Percentiles rank a stretch among this genome's conserved stretches.
Evolutionary conservation across 176 grass and related monocot genomes (phyloP).

Genomic region (Panicum miliaceum): DNA sequence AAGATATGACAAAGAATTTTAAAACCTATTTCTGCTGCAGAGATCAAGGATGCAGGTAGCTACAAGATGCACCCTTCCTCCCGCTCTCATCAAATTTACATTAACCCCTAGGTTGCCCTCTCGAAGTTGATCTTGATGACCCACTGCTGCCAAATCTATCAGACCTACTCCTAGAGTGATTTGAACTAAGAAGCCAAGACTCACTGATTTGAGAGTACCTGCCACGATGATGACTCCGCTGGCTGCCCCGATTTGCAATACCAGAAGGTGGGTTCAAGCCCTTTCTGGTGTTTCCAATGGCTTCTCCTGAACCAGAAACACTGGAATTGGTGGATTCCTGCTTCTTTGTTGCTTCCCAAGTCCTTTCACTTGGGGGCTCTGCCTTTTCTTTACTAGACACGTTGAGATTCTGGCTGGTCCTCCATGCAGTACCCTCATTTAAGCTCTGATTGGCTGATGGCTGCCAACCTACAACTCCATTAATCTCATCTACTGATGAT

Average conservation of each 20-base stretch:
- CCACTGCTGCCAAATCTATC: slow-evolving; percentile 54
- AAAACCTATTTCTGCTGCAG: slow-evolving; percentile 43
- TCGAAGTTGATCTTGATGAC: slow-evolving; percentile 51
- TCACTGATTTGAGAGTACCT: slow-evolving; percentile 51
- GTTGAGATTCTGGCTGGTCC: slow-evolving; percentile 29
- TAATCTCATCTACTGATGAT: slow-evolving; percentile 23
- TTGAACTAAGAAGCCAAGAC: slow-evolving; percentile 61
- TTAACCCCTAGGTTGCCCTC: slow-evolving; percentile 51
- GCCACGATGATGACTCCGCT: slow-evolving; percentile 41
- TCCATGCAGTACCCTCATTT: slow-evolving; percentile 28
- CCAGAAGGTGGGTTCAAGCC: slow-evolving; percentile 39
- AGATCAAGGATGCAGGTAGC: slow-evolving; percentile 67
- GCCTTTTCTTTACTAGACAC: slow-evolving; percentile 36
- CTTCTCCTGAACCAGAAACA: slow-evolving; percentile 50
- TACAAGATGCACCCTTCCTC: slow-evolving; percentile 90
- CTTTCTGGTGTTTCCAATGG: slow-evolving; percentile 47
- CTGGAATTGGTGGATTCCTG: slow-evolving; percentile 46
- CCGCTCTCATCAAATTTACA: slow-evolving; percentile 87
- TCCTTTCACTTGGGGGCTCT: slow-evolving; percentile 16
- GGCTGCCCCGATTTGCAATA: slow-evolving; percentile 49
- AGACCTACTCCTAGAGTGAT: slow-evolving; percentile 49
- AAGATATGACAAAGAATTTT: slow-evolving; percentile 49
- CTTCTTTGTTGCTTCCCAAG: slow-evolving; percentile 40
- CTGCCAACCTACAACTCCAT: slow-evolving; percentile 39
- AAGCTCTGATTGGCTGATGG: slow-evolving; percentile 32